Evolutionary conservation across 345 rosid species (phyloP), one percentile per base, ranked within the genome.

Genomic region (Acer negundo): DNA sequence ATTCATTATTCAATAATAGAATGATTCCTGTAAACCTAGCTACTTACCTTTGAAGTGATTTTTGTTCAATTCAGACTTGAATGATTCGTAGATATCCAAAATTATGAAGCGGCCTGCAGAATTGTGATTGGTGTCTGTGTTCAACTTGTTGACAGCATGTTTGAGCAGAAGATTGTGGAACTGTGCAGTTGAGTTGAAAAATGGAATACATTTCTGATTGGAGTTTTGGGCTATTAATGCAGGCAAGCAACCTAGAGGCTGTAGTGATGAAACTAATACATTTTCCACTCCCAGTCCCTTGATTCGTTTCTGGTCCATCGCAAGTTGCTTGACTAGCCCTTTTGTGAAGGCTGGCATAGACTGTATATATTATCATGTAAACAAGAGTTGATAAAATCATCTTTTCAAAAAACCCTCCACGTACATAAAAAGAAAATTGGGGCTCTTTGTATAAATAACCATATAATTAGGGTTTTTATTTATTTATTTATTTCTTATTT

Each of bases 211-310:
- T 23, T 78, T 78, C 66, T 83, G 10, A 23, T 74, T 73, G 6
- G 84, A 83, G 22, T 77, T 62, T 23, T 4, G 22, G 9, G 68
- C 63, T 38, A 84, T 64, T 31, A 76, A 12, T 51, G 23, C 58
- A 2, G 90, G 88, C 81, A 85, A 74, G 28, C 88, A 87, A 3
- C 85, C 86, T 15, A 76, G 17, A 1, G 85, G 84, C 73, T 59
- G 69, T 59, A 83, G 11, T 16, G 65, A 15, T 7, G 80, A 77
- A 4, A 87, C 81, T 3, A 73, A 80, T 61, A 85, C 63, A 58
- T 81, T 87, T 24, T 13, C 11, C 31, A 87, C 87, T 78, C 88
- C 90, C 31, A 85, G 38, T 1, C 68, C 70, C 17, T 76, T 63
- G 16, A 85, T 77, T 53, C 75, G 62, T 46, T 75, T 73, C 62